phyloP scores from a whole-genome alignment of 345 rosid species.

The Pistacia vera region DNA sequence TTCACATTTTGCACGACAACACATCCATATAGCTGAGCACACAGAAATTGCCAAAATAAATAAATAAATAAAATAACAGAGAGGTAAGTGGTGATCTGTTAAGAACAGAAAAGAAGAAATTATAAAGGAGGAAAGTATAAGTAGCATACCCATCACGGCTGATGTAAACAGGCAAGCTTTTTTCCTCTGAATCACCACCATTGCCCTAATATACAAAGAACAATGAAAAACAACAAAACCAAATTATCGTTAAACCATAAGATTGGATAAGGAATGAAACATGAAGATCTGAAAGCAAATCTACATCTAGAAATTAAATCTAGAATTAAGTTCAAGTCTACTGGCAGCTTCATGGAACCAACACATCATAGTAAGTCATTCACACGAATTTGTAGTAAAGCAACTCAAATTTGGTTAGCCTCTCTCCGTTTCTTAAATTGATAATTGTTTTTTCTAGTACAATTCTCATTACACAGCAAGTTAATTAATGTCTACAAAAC shows the following conservation, averaged over 20 bases:
- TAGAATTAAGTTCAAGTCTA: not conserved
- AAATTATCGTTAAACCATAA: not conserved
- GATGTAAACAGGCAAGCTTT: slow-evolving; percentile 62
- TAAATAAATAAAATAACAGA: not conserved
- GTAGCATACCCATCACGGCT: slow-evolving; percentile 58
- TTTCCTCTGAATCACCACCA: slow-evolving; percentile 70
- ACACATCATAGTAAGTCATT: not conserved
- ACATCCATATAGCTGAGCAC: slow-evolving; percentile 69
- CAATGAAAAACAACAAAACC: slow-evolving; percentile 5
- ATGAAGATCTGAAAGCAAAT: not conserved
- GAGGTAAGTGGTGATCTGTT: slow-evolving; percentile 9
- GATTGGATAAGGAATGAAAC: not conserved
- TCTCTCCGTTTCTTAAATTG: not conserved
- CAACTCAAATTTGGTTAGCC: not conserved
- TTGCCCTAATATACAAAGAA: slow-evolving; percentile 54
- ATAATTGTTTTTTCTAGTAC: too few relatives aligned
- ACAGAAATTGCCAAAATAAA: slow-evolving; percentile 6
- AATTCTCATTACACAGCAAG: too few relatives aligned
- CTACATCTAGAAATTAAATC: not conserved
- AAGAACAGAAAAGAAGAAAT: slow-evolving; percentile 18
- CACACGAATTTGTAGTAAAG: not conserved
- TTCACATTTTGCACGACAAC: slow-evolving; percentile 88
- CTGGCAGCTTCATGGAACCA: not conserved
- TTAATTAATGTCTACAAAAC: not conserved
- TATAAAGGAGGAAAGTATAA: slow-evolving; percentile 4